phyloP scores from a whole-genome alignment of 2,329 filamentous ascomycete species.

The Phoma sp. region DNA sequence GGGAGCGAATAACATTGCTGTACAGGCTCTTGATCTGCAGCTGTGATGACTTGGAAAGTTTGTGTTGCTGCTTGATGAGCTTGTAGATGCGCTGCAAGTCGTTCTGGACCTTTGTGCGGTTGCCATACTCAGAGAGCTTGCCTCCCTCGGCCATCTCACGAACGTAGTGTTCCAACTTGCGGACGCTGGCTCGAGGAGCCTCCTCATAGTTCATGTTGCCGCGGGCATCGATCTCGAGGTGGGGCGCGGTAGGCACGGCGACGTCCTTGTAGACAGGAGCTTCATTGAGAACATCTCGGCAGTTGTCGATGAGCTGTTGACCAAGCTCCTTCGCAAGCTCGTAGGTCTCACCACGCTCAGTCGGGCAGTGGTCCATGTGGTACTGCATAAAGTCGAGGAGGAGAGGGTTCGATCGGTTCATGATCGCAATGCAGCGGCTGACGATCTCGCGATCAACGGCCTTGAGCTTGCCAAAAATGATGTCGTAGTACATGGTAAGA shows the following conservation, averaged over 20 bases:
- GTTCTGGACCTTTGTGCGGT: slow-evolving; percentile 96
- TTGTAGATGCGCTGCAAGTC: slow-evolving; percentile 96
- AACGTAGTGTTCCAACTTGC: slow-evolving; percentile 98
- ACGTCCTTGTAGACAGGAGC: slow-evolving; percentile 97
- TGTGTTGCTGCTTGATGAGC: slow-evolving; percentile 97
- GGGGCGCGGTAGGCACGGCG: slow-evolving; percentile 85
- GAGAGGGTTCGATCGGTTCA: slow-evolving; percentile 97
- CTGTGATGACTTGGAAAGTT: slow-evolving; percentile 94
- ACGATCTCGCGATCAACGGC: slow-evolving; percentile 97
- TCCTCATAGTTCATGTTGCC: slow-evolving; percentile 95
- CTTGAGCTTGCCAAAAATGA: slow-evolving; percentile 94
- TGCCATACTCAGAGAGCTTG: slow-evolving; percentile 98
- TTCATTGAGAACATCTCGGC: slow-evolving; percentile 84
- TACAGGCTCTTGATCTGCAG: slow-evolving; percentile 96
- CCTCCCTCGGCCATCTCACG: slow-evolving; percentile 98
- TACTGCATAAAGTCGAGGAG: slow-evolving; percentile 99
- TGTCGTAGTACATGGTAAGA: slow-evolving; percentile 98
- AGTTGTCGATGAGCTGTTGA: slow-evolving; percentile 94
- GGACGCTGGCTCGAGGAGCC: slow-evolving; percentile 82
- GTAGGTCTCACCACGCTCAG: slow-evolving; percentile 96
- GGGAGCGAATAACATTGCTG: slow-evolving; percentile 88
- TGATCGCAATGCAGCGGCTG: slow-evolving; percentile 97
- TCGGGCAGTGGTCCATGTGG: slow-evolving; percentile 98
- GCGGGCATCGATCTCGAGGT: slow-evolving; percentile 88
- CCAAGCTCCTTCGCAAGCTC: slow-evolving; percentile 96